Conservation (phyloP, 345 rosid genomes). For the Heritiera fomes region DNA sequence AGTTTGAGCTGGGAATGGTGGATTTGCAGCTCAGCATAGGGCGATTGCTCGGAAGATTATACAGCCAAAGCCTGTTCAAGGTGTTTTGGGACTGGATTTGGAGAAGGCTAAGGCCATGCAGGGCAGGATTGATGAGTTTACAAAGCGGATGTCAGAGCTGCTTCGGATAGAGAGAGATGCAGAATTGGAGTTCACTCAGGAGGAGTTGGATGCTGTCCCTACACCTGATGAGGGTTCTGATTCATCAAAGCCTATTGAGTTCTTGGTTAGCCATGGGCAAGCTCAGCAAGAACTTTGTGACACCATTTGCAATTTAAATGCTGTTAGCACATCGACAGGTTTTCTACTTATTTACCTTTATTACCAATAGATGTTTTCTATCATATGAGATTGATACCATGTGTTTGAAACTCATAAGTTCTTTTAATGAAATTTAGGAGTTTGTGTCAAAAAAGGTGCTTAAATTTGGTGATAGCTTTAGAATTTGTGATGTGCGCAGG, state of each 20-base stretch:
- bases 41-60: constrained; percentile 69
- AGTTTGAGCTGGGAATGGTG: constrained; percentile 29
- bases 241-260: constrained; percentile 76
- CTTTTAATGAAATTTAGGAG: neutral
- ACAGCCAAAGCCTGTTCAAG: constrained; percentile 67
- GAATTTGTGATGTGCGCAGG: constrained; percentile 48
- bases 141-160: constrained; percentile 70
- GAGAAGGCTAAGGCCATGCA: constrained; percentile 77
- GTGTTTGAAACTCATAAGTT: constrained; percentile 18
- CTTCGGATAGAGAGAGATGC: constrained; percentile 91
- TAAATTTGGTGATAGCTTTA: constrained; percentile 23
- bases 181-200: constrained; percentile 91
- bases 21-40: constrained; percentile 81
- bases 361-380: constrained; percentile 10
- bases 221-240: constrained; percentile 71
- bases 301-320: constrained; percentile 88
- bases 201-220: constrained; percentile 89
- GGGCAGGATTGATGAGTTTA: constrained; percentile 69
- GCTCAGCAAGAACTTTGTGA: constrained; percentile 96
- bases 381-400: neutral
- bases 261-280: constrained; percentile 92
- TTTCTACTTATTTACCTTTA: constrained; percentile 21
- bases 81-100: constrained; percentile 80
- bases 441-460: neutral
- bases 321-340: constrained; percentile 90